These are phyloP conservation scores for Boletus tomentosulus DNA, from an alignment of 768 basidiomycete genomes.

Conservation along the genomic window DNA sequence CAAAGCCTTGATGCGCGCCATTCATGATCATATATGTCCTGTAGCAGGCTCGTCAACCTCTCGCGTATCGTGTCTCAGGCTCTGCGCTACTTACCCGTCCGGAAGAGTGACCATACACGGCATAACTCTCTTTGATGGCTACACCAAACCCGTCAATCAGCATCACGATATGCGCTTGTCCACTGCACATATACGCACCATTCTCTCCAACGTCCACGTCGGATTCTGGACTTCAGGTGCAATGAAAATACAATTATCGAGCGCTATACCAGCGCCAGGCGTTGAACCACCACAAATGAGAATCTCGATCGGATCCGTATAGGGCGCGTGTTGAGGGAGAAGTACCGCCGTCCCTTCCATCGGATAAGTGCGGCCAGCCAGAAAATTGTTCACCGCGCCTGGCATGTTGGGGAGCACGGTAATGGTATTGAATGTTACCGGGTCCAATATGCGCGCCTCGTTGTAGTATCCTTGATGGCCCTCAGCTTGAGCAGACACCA, in stretches of 20 bases:
- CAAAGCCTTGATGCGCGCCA: slow-evolving; percentile 64
- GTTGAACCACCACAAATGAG: slow-evolving; percentile 77
- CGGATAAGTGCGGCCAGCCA: slow-evolving; percentile 76
- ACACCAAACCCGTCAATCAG: not conserved
- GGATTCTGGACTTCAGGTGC: slow-evolving; percentile 59
- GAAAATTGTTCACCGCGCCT: slow-evolving; percentile 65
- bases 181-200: slow-evolving; percentile 45
- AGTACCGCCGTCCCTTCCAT: slow-evolving; percentile 68
- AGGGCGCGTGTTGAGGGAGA: slow-evolving; percentile 68
- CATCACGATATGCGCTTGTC: not conserved
- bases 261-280: slow-evolving; percentile 42
- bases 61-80: no score
- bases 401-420: slow-evolving; percentile 66
- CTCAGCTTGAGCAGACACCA: not conserved
- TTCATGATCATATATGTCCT: slow-evolving; percentile 78
- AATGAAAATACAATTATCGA: slow-evolving; percentile 72
- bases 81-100: slow-evolving; percentile 17
- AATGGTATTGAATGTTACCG: slow-evolving; percentile 59
- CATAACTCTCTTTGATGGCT: slow-evolving; percentile 76
- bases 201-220: slow-evolving; percentile 71
- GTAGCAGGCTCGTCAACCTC: slow-evolving; percentile 25
- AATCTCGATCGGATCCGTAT: slow-evolving; percentile 65
- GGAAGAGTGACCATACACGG: slow-evolving; percentile 69
- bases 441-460: slow-evolving; percentile 72
- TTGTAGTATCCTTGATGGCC: slow-evolving; percentile 64